These are phyloP conservation scores for Penicillium manginii DNA, from an alignment of 495 filamentous ascomycete species.

Conservation along the genomic window DNA sequence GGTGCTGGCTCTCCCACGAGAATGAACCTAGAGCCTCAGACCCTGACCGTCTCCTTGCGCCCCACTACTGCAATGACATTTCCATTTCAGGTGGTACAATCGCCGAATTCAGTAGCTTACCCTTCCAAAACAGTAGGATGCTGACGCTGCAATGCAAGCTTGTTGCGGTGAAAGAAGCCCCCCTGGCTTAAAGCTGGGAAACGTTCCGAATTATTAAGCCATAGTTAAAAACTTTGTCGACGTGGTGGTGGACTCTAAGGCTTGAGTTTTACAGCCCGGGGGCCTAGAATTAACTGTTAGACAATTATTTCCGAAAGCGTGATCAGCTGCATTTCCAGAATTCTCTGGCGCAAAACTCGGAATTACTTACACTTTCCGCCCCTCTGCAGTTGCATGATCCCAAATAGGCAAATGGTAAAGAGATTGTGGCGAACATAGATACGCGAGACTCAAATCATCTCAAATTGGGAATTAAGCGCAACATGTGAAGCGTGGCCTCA, in stretches of 20 bases:
- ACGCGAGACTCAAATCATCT: background rate
- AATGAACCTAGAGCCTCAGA: background rate
- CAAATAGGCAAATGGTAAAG: conserved; percentile 1
- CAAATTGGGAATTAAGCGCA: background rate
- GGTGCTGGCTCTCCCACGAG: background rate
- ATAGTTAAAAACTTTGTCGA: background rate
- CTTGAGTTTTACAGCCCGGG: background rate
- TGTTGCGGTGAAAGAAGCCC: conserved; percentile 3
- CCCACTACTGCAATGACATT: background rate
- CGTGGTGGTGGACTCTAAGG: background rate
- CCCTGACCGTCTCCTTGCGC: conserved; percentile 2
- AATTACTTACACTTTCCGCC: background rate
- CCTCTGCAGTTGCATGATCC: background rate
- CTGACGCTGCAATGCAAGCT: conserved; percentile 5
- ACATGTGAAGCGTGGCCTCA: background rate
- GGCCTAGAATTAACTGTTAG: background rate
- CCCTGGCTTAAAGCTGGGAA: background rate
- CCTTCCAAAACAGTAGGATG: background rate
- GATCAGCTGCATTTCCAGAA: background rate
- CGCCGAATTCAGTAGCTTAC: background rate
- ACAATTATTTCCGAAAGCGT: background rate
- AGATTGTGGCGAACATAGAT: background rate
- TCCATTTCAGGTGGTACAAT: conserved; percentile 2
- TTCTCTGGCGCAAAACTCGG: background rate
- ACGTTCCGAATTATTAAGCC: background rate